Conservation (phyloP, 768 basidiomycete species). For the Tulasnella sp. region DNA sequence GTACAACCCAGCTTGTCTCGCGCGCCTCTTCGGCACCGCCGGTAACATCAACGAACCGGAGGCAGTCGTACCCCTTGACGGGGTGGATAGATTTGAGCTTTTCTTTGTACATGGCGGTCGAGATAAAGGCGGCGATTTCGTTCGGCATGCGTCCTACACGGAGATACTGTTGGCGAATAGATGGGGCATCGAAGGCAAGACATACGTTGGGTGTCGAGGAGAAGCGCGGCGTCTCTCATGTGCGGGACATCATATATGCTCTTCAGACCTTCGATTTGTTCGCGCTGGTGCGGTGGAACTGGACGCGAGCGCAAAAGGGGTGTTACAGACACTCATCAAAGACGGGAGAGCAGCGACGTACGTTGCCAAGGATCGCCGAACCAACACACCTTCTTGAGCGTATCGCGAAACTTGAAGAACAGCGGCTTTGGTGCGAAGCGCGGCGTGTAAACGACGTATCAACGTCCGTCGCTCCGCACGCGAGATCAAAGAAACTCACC, state of each 20-base stretch:
- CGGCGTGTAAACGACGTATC: neutral
- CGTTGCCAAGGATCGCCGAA: constrained; percentile 46
- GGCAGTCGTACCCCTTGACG: constrained; percentile 37
- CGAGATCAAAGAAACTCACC: constrained; percentile 24
- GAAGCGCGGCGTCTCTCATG: constrained; percentile 35
- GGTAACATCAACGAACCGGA: constrained; percentile 47
- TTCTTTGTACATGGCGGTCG: constrained; percentile 47
- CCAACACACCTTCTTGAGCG: constrained; percentile 37
- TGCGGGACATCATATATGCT: constrained; percentile 71
- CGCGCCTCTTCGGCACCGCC: constrained; percentile 31
- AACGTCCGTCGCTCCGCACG: neutral
- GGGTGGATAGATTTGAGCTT: constrained; percentile 43
- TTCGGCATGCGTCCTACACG: constrained; percentile 68
- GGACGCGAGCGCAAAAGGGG: neutral
- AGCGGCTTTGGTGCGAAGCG: constrained; percentile 31
- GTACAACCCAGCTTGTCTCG: constrained; percentile 38
- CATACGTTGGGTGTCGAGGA: constrained; percentile 68
- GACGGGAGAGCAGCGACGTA: constrained; percentile 22
- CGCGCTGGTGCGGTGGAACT: constrained; percentile 77
- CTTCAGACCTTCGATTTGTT: constrained; percentile 47
- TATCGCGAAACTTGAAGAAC: constrained; percentile 31
- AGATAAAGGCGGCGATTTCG: constrained; percentile 63
- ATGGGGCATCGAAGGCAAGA: neutral
- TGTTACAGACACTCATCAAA: neutral
- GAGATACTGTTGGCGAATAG: constrained; percentile 3